Evolutionary conservation across 1,284 basidiomycete genomes (phyloP), one percentile per base, ranked within the genome.

Genomic region (Agroathelia rolfsii): DNA sequence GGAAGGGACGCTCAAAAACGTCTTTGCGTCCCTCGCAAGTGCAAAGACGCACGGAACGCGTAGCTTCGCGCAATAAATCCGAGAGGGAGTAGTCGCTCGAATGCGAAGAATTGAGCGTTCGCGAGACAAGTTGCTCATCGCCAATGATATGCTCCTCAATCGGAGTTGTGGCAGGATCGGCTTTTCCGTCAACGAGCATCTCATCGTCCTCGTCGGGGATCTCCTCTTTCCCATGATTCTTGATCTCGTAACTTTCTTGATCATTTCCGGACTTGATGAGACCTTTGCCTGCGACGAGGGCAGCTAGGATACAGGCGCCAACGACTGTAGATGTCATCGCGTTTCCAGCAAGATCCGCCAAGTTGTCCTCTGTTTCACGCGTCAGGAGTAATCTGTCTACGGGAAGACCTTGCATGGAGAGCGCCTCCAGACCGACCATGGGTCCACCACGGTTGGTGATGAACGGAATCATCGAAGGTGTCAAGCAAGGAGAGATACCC

Each of bases 271-370:
- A 55, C 42, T 76, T 77, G 20, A 89, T 59, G 17, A 83, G 66
- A 26, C 71, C 67, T 48, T 66, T 68, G 4, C 76, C 75, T 1
- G 80, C 57, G 8, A 81, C 68, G 26, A 96, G 62, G 0, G 90
- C 88, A 7, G 85, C 76, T 24, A 95, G 61, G 45, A 96, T 88
- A 43, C 87, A 83, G 2, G 88, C 74, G 1, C 93, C 92, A 13
- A 96, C 92, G 9, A 96, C 92, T 1, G 92, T 96, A 1, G 92
- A 87, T 1, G 90, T 86, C 92, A 96, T 96, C 32, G 92, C 93
- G 47, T 96, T 96, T 1, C 92, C 92, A 8, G 92, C 93, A 6
- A 96, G 68, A 56, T 96, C 90, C 9, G 90, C 88, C 2, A 96
- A 68, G 47, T 96, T 84, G 56, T 95, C 93, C 53, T 94, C 87